Evolutionary conservation across 2,329 filamentous ascomycete species (phyloP).

Genomic region (Scolecobasidium constrictum): DNA sequence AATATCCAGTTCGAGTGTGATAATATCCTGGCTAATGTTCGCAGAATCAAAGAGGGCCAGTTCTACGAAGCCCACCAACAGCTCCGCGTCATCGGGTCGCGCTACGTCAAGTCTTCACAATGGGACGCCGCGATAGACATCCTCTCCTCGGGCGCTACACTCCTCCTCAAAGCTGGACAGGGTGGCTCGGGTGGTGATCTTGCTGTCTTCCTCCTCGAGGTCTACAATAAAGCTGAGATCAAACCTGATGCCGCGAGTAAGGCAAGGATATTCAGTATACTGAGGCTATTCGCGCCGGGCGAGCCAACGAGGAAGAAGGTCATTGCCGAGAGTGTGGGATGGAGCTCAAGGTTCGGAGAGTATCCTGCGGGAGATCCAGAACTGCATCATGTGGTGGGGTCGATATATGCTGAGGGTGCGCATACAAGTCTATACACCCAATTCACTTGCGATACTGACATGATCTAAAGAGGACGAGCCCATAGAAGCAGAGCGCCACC

Average conservation of each 20-base stretch:
- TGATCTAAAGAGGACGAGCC: conserved; percentile 60
- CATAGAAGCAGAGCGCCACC: conserved; percentile 87
- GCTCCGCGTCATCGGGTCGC: conserved; percentile 85
- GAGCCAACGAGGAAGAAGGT: conserved; percentile 93
- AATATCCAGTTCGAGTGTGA: background rate
- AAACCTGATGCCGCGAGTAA: conserved; percentile 64
- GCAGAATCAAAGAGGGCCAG: conserved; percentile 75
- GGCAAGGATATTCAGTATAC: conserved; percentile 61
- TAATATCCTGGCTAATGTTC: conserved; percentile 11
- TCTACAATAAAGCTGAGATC: conserved; percentile 78
- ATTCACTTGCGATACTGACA: conserved; percentile 5
- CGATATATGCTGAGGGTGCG: conserved; percentile 69
- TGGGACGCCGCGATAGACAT: conserved; percentile 81
- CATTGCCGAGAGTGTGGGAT: conserved; percentile 74
- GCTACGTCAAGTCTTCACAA: conserved; percentile 82
- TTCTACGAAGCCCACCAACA: conserved; percentile 99
- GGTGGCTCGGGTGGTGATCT: conserved; percentile 88
- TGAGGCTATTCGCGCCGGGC: conserved; percentile 68
- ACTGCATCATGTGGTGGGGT: conserved; percentile 83
- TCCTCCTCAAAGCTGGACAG: conserved; percentile 83
- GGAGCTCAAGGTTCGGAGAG: conserved; percentile 78
- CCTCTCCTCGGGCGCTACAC: conserved; percentile 70
- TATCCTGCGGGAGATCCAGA: conserved; percentile 89
- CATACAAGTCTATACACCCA: conserved; percentile 2
- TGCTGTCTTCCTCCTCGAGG: conserved; percentile 76